These are phyloP conservation scores for Mrakiaceae sp. DNA, from an alignment of 1,284 basidiomycete genomes.

Conservation along the genomic window DNA sequence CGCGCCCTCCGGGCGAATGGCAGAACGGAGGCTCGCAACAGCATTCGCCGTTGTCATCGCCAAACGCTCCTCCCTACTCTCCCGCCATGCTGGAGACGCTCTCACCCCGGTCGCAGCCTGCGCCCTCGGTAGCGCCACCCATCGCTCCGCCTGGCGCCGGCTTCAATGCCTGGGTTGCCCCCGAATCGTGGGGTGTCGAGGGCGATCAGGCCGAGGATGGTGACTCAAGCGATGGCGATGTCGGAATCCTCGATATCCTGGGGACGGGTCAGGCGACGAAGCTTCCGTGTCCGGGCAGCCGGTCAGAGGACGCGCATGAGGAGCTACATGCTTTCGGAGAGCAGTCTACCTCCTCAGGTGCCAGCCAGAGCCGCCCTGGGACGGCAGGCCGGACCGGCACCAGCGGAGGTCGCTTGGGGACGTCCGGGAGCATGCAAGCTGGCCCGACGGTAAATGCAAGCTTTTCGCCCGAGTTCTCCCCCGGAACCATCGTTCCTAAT, in stretches of 20 bases:
- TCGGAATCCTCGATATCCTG: slow-evolving; percentile 10
- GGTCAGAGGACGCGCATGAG: too few relatives aligned
- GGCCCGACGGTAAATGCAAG: slow-evolving; percentile 19
- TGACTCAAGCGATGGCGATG: slow-evolving; percentile 25
- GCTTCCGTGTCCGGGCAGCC: not conserved
- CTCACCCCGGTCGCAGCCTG: not conserved
- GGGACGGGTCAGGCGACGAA: not conserved
- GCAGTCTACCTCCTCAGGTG: too few relatives aligned
- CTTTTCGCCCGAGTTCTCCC: too few relatives aligned
- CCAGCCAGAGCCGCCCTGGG: slow-evolving; percentile 10
- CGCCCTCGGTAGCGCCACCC: slow-evolving; percentile 16
- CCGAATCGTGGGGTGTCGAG: slow-evolving; percentile 45
- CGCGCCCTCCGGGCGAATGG: not conserved
- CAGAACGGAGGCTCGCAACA: too few relatives aligned
- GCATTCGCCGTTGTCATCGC: not conserved
- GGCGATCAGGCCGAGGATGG: slow-evolving; percentile 33
- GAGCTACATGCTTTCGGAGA: too few relatives aligned
- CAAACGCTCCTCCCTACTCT: not conserved
- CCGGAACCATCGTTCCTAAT: not conserved
- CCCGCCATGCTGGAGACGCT: not conserved
- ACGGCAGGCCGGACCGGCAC: slow-evolving; percentile 19
- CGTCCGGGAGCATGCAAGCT: slow-evolving; percentile 21
- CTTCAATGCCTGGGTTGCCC: slow-evolving; percentile 37
- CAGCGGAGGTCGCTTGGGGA: slow-evolving; percentile 21
- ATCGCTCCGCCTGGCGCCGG: slow-evolving; percentile 2